Evolutionary conservation across 768 basidiomycete species (phyloP).

Genomic region (Amanita jacksonii): DNA sequence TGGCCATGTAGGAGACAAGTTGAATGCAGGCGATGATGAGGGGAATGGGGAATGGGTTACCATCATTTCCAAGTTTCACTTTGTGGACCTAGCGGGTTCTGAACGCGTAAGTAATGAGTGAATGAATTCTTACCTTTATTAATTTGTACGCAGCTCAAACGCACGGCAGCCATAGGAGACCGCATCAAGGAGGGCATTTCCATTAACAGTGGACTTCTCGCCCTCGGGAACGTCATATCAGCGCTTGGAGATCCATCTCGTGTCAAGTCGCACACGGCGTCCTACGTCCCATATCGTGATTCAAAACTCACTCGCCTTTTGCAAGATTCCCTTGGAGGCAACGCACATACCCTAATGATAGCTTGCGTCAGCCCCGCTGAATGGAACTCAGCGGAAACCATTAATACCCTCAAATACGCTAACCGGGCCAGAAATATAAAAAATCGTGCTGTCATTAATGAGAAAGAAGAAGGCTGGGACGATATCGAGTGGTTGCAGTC

Average conservation of each 20-base stretch:
- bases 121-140: constrained; percentile 7
- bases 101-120: constrained; percentile 61
- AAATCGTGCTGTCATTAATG: constrained; percentile 85
- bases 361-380: constrained; percentile 96
- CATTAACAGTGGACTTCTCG: constrained; percentile 93
- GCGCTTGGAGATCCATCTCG: constrained; percentile 91
- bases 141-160: constrained; percentile 58
- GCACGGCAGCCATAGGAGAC: constrained; percentile 92
- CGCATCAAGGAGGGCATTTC: constrained; percentile 98
- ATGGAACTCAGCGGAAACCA: constrained; percentile 89
- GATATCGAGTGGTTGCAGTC: constrained; percentile 95
- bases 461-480: constrained; percentile 97
- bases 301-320: constrained; percentile 94
- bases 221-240: constrained; percentile 97
- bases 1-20: constrained; percentile 53
- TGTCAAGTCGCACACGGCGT: constrained; percentile 72
- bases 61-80: constrained; percentile 93
- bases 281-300: constrained; percentile 95
- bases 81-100: constrained; percentile 95
- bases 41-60: constrained; percentile 77
- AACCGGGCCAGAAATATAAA: constrained; percentile 97
- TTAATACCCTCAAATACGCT: constrained; percentile 94
- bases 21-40: constrained; percentile 42
- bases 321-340: constrained; percentile 96
- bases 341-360: constrained; percentile 97